These are phyloP conservation scores for Fusarium paranaense DNA, from an alignment of 2,329 filamentous ascomycete species.

Conservation along the genomic window DNA sequence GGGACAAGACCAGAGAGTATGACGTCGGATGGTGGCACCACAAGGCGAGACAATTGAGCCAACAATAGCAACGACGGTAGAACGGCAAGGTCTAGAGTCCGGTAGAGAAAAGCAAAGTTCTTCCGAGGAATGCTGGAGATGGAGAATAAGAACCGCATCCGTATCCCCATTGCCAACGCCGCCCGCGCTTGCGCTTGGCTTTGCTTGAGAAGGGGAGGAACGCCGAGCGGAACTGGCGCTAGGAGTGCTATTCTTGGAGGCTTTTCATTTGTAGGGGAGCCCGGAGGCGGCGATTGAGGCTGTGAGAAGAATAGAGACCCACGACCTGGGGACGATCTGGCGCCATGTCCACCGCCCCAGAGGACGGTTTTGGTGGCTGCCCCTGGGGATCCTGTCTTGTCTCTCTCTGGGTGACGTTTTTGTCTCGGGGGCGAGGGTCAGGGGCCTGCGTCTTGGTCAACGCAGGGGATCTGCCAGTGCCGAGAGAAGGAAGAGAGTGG, in stretches of 20 bases:
- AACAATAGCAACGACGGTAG: conserved; percentile 26
- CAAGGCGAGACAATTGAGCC: conserved; percentile 3
- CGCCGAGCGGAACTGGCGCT: conserved; percentile 35
- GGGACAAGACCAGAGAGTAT: conserved; percentile 8
- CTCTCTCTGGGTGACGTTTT: conserved; percentile 5
- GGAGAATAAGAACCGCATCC: conserved; percentile 14
- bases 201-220: conserved; percentile 30
- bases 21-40: conserved; percentile 6
- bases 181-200: conserved; percentile 34
- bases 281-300: conserved; percentile 39
- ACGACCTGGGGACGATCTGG: conserved; percentile 41
- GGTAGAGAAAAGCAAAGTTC: conserved; percentile 12
- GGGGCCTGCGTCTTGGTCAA: conserved; percentile 27
- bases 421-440: conserved; percentile 12
- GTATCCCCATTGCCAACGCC: conserved; percentile 10
- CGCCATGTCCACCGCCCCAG: conserved; percentile 21
- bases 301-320: conserved; percentile 38
- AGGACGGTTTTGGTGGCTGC: conserved; percentile 10
- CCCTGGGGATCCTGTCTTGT: neutral
- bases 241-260: conserved; percentile 43
- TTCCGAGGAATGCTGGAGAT: conserved; percentile 18
- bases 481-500: conserved; percentile 29
- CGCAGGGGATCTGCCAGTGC: conserved; percentile 35
- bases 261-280: conserved; percentile 19
- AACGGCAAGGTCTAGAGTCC: neutral